phyloP scores from a whole-genome alignment of 2,329 filamentous ascomycete genomes.

The Cercospora canescens region DNA sequence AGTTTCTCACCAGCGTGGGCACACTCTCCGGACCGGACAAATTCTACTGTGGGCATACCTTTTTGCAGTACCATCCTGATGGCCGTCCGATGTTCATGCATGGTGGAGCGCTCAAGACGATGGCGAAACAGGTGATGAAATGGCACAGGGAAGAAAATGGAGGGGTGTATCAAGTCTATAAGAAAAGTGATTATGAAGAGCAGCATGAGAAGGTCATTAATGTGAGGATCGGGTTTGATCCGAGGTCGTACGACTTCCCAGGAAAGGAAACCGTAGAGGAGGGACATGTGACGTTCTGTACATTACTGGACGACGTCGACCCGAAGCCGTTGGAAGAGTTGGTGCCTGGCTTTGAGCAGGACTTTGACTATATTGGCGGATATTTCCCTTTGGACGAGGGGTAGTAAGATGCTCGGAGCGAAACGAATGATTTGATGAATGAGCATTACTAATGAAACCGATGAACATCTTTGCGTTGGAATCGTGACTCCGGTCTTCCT shows the following conservation, averaged over 20 bases:
- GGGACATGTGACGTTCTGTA: constrained; percentile 24
- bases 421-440: not conserved
- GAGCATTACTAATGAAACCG: not conserved
- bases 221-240: constrained; percentile 23
- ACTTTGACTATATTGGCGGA: constrained; percentile 29
- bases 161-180: constrained; percentile 36
- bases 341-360: constrained; percentile 23
- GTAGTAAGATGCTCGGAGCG: not conserved
- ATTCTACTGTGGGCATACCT: constrained; percentile 38
- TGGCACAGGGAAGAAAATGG: constrained; percentile 30
- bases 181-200: constrained; percentile 23
- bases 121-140: constrained; percentile 26
- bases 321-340: constrained; percentile 28
- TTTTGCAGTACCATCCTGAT: constrained; percentile 39
- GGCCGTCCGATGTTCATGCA: constrained; percentile 34
- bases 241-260: constrained; percentile 14
- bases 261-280: constrained; percentile 17
- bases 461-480: not conserved
- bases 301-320: constrained; percentile 26
- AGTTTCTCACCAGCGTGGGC: constrained; percentile 37
- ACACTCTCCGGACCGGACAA: constrained; percentile 17
- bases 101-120: constrained; percentile 36
- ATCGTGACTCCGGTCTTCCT: not conserved
- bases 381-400: constrained; percentile 31
- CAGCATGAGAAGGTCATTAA: constrained; percentile 17